Evolutionary conservation across 2,329 filamentous ascomycete species (phyloP).

Genomic region (Epichloe glyceriae): DNA sequence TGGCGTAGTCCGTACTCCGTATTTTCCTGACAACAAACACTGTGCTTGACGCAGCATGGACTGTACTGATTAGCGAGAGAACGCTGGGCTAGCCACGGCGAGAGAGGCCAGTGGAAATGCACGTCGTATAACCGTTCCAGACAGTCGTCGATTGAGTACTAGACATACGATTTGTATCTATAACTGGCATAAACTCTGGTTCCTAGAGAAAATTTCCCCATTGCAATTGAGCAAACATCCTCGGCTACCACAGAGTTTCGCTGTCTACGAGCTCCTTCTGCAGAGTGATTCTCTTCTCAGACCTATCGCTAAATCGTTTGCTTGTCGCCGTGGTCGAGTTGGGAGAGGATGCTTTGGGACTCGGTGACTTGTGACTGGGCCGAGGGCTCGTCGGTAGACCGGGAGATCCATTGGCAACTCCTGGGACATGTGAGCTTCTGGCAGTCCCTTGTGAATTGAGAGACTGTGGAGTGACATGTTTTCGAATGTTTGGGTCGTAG

Average conservation of each 20-base stretch:
- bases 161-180: no score
- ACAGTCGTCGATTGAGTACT: no score
- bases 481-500: conserved; percentile 22
- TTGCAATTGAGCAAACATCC: conserved; percentile 3
- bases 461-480: conserved; percentile 16
- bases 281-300: conserved; percentile 2
- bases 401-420: conserved; percentile 14
- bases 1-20: no score
- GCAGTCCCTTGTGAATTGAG: conserved; percentile 5
- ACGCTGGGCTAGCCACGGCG: no score
- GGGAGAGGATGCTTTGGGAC: conserved; percentile 10
- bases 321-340: conserved; percentile 5
- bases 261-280: conserved; percentile 10
- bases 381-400: conserved; percentile 18
- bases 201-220: no score
- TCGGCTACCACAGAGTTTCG: conserved; percentile 11
- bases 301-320: conserved; percentile 7
- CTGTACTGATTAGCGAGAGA: no score
- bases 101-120: no score
- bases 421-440: conserved; percentile 11
- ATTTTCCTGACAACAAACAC: no score
- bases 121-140: no score
- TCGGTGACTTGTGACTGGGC: conserved; percentile 11
- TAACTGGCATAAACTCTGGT: background rate
- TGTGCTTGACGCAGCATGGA: no score